Evolutionary conservation across 2,329 filamentous ascomycete species (phyloP).

Genomic region (Lecanicillium sp.): DNA sequence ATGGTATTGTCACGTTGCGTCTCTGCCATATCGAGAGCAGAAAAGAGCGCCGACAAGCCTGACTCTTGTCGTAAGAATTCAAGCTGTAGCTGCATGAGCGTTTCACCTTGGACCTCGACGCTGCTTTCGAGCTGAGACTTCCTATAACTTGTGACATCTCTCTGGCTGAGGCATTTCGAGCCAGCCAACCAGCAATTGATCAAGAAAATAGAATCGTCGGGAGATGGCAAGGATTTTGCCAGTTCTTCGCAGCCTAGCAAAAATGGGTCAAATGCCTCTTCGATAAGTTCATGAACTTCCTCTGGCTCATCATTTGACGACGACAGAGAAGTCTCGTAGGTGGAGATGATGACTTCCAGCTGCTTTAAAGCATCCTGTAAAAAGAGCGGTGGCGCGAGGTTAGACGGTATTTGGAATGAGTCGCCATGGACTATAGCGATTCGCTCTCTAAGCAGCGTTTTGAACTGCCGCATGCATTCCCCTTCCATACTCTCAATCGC

Average conservation of each 20-base stretch:
- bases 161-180: slow-evolving; percentile 45
- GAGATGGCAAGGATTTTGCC: slow-evolving; percentile 50
- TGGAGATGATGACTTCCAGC: slow-evolving; percentile 71
- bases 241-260: slow-evolving; percentile 67
- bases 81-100: slow-evolving; percentile 61
- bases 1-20: slow-evolving; percentile 31
- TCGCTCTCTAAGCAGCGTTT: slow-evolving; percentile 71
- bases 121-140: slow-evolving; percentile 47
- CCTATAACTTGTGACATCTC: slow-evolving; percentile 55
- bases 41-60: slow-evolving; percentile 59
- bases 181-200: slow-evolving; percentile 64
- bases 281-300: slow-evolving; percentile 67
- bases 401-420: slow-evolving; percentile 59
- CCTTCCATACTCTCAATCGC: slow-evolving; percentile 62
- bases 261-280: slow-evolving; percentile 80
- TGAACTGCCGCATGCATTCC: slow-evolving; percentile 76
- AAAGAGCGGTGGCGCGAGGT: slow-evolving; percentile 74
- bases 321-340: slow-evolving; percentile 74
- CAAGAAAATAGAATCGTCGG: slow-evolving; percentile 59
- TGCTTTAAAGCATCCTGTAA: slow-evolving; percentile 72
- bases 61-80: slow-evolving; percentile 67
- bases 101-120: slow-evolving; percentile 46
- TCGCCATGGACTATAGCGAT: slow-evolving; percentile 67
- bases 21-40: slow-evolving; percentile 38
- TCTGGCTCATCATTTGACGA: slow-evolving; percentile 50